phyloP scores from a whole-genome alignment of 2,329 filamentous ascomycete genomes.

The Colletotrichum shisoi region DNA sequence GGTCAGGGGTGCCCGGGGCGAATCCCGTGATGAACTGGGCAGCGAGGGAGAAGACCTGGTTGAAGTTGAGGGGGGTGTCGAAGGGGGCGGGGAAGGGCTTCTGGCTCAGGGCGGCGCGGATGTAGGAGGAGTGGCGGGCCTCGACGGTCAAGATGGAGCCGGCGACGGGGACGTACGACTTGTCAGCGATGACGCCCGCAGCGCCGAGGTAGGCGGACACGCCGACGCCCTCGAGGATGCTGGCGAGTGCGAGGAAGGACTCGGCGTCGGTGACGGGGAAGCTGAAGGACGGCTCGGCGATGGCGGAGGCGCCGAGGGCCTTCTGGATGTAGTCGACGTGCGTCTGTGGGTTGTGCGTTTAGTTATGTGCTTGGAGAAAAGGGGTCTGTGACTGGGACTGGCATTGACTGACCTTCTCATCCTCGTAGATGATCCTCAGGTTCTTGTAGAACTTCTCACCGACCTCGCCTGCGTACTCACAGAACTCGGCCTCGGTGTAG shows the following conservation, averaged over 20 bases:
- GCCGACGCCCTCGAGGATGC: constrained; percentile 70
- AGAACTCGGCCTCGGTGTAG: constrained; percentile 63
- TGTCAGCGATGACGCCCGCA: constrained; percentile 64
- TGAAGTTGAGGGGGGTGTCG: constrained; percentile 65
- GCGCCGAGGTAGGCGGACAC: constrained; percentile 71
- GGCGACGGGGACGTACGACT: constrained; percentile 66
- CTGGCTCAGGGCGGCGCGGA: constrained; percentile 59
- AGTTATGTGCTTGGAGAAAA: neutral
- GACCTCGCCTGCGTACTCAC: constrained; percentile 57
- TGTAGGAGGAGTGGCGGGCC: constrained; percentile 69
- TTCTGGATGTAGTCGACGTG: constrained; percentile 66
- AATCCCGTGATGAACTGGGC: constrained; percentile 67
- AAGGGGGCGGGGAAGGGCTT: constrained; percentile 66
- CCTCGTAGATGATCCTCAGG: constrained; percentile 62
- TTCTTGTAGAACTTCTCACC: constrained; percentile 62
- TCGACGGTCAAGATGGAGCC: constrained; percentile 71
- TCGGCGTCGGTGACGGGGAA: constrained; percentile 65
- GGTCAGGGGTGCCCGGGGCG: constrained; percentile 60
- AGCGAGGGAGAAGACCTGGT: constrained; percentile 71
- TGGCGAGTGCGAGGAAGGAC: constrained; percentile 67
- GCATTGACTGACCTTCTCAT: constrained; percentile 54
- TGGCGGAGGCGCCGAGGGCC: constrained; percentile 57
- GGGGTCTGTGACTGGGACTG: neutral
- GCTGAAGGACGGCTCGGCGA: constrained; percentile 54
- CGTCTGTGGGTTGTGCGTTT: constrained; percentile 42